phyloP scores from a whole-genome alignment of 129 eudicot species.

The Silybum marianum region DNA sequence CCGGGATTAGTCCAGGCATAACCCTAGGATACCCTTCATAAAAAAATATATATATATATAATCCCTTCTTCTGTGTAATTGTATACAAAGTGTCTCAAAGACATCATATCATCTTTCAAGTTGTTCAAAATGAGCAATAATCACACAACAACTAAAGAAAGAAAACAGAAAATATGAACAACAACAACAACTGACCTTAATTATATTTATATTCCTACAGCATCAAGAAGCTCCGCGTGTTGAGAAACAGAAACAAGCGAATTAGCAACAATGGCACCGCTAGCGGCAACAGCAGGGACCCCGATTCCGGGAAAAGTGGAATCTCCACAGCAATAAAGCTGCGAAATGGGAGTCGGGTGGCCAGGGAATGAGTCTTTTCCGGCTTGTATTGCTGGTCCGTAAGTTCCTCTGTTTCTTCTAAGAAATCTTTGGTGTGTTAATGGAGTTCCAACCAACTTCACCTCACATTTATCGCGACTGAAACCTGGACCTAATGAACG shows the following conservation, averaged over 20 bases:
- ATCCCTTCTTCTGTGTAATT: not conserved
- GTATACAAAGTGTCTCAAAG: not conserved
- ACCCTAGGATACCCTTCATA: no score
- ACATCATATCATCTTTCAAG: no score
- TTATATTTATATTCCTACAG: slow-evolving; percentile 67
- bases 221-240: slow-evolving; percentile 89
- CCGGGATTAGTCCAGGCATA: no score
- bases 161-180: not conserved
- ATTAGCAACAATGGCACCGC: slow-evolving; percentile 98
- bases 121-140: not conserved
- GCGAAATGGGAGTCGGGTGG: slow-evolving; percentile 84
- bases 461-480: slow-evolving; percentile 78
- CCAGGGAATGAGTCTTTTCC: slow-evolving; percentile 86
- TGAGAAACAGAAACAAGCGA: slow-evolving; percentile 89
- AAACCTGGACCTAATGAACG: slow-evolving; percentile 85
- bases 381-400: slow-evolving; percentile 93
- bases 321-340: slow-evolving; percentile 93
- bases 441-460: slow-evolving; percentile 86
- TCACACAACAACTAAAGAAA: not conserved
- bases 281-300: slow-evolving; percentile 98
- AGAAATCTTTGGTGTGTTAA: slow-evolving; percentile 84
- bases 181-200: not conserved
- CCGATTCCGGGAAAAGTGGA: slow-evolving; percentile 98
- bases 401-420: slow-evolving; percentile 80
- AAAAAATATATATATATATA: no score